Base-by-base conservation (phyloP, 352 stramenopile species). In the Globisporangium barbulae region DNA sequence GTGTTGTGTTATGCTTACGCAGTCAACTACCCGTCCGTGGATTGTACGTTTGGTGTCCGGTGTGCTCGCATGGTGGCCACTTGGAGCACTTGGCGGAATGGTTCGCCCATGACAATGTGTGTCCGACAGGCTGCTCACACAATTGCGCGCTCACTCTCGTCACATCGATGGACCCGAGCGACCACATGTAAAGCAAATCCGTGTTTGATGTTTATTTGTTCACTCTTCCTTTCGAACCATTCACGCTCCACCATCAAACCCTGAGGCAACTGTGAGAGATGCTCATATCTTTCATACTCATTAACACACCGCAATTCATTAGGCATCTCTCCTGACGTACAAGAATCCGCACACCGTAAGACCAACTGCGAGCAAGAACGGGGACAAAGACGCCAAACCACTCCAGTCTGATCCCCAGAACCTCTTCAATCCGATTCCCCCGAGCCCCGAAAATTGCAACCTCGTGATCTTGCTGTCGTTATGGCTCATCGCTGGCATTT, bases 41-140 rank as follows among this genome's bases (percentile, higher is more conserved):
- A 50, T 62, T 97, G 5, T 97, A 94, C 58, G 89, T 96, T 5
- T 97, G 90, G 90, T 97, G 90, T 57, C 88, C 90, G 13, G 89
- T 94, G n/a, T 97, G 90, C 63, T 90, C 88, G 2, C 90, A 97
- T 61, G 89, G 88, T 19, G 90, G 90, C 15, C 90, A 97, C 59
- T 61, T 97, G 21, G 74, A 95, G 25, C 86, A 94, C 73, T 65
- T 96, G 31, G 74, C 80, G 2, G 84, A 93, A 35, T 96, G 87
- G 85, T 96, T 94, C 76, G 64, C 67, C 15, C 73, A 74, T 28
- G 79, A 91, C 47, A 75, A 78, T 30, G 70, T 85, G 31, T 95
- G 86, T 47, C 86, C 86, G 28, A 91, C 86, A 28, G 86, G 85
- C 0, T 95, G 87, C 63, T 88, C 81, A 0, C 83, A 94, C 63